These are phyloP conservation scores for Hapsidospora chrysogenum DNA, from an alignment of 495 filamentous ascomycete genomes.

Conservation along the genomic window DNA sequence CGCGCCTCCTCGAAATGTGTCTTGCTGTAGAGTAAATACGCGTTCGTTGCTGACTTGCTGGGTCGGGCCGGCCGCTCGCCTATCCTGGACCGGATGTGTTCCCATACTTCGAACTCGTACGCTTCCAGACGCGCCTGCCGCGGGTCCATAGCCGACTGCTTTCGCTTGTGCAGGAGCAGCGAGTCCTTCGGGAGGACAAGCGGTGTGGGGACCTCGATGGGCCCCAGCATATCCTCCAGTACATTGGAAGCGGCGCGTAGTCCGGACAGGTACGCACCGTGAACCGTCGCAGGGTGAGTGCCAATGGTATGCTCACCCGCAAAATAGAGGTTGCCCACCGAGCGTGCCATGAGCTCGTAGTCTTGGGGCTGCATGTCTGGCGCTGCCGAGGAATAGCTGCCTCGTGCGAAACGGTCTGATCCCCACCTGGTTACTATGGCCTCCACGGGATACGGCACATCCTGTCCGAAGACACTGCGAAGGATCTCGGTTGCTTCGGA, in stretches of 20 bases:
- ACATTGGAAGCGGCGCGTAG: conserved; percentile 78
- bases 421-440: conserved; percentile 91
- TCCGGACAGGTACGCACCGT: conserved; percentile 90
- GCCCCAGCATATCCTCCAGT: conserved; percentile 59
- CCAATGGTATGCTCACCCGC: conserved; percentile 92
- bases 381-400: conserved; percentile 88
- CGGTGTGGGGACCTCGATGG: conserved; percentile 58
- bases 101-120: conserved; percentile 59
- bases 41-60: conserved; percentile 48
- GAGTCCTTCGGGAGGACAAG: conserved; percentile 51
- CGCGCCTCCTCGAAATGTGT: conserved; percentile 65
- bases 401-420: conserved; percentile 71
- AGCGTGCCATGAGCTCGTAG: conserved; percentile 81
- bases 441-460: conserved; percentile 57
- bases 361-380: conserved; percentile 66
- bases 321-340: conserved; percentile 81
- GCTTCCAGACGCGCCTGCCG: conserved; percentile 41
- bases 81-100: conserved; percentile 47
- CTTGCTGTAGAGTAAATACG: conserved; percentile 64
- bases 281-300: conserved; percentile 90
- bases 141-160: conserved; percentile 28
- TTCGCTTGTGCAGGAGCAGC: conserved; percentile 30
- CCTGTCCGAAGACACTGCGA: conserved; percentile 36
- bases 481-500: conserved; percentile 65
- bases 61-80: conserved; percentile 60